These are phyloP conservation scores for Stylonectria norvegica DNA, from an alignment of 2,329 filamentous ascomycete species.

Conservation along the genomic window DNA sequence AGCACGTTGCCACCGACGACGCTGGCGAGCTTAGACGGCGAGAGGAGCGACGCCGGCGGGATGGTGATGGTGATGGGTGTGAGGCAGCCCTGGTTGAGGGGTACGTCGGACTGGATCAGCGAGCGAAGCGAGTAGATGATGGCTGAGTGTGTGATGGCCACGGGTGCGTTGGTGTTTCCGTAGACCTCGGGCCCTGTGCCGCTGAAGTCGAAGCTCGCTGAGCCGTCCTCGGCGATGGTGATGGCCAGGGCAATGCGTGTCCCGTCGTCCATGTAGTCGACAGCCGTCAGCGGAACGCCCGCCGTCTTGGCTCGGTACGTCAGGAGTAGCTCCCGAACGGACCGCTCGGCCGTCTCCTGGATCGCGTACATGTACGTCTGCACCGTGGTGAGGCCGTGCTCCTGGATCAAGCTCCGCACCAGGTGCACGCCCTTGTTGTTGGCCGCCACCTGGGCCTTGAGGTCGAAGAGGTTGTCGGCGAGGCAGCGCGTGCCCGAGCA, in stretches of 20 bases:
- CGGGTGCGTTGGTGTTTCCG: conserved; percentile 34
- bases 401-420: conserved; percentile 66
- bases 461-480: conserved; percentile 78
- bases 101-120: conserved; percentile 77
- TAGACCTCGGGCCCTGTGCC: conserved; percentile 32
- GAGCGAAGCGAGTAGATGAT: conserved; percentile 84
- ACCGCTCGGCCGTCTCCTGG: conserved; percentile 38
- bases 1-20: conserved; percentile 83
- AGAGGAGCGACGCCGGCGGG: conserved; percentile 68
- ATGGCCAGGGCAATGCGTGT: conserved; percentile 72
- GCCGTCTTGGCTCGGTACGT: conserved; percentile 14
- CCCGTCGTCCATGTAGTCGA: conserved; percentile 78
- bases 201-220: conserved; percentile 61
- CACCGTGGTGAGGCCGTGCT: conserved; percentile 69
- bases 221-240: conserved; percentile 69
- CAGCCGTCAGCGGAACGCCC: conserved; percentile 24
- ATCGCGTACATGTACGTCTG: conserved; percentile 54
- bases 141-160: conserved; percentile 44
- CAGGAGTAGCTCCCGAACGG: conserved; percentile 14
- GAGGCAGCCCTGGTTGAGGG: conserved; percentile 81
- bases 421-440: conserved; percentile 82
- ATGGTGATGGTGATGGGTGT: conserved; percentile 73
- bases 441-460: conserved; percentile 82
- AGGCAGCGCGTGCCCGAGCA: conserved; percentile 77
- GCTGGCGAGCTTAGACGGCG: conserved; percentile 71